Evolutionary conservation across 257 asterid genomes (phyloP).

Genomic region (Pogostemon cablin): DNA sequence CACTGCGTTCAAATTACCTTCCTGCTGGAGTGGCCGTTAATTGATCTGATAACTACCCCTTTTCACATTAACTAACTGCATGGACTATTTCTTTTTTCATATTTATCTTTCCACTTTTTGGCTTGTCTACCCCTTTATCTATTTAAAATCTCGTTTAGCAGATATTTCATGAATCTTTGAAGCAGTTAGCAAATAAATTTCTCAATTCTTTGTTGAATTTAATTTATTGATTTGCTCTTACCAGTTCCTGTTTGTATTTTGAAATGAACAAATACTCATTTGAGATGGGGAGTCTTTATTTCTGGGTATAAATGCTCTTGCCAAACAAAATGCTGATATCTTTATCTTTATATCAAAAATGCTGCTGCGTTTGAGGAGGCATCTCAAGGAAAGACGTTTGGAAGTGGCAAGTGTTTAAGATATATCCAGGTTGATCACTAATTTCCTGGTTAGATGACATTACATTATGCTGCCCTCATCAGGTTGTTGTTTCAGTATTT

Average conservation of each 20-base stretch:
- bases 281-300: constrained; percentile 13
- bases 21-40: too few species aligned
- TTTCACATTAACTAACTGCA: too few species aligned
- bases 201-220: constrained; percentile 1
- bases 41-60: too few species aligned
- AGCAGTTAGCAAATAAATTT: too few species aligned
- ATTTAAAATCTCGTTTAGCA: too few species aligned
- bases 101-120: too few species aligned
- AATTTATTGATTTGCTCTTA: constrained; percentile 9
- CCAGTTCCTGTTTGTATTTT: not conserved
- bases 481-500: constrained; percentile 7
- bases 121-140: too few species aligned
- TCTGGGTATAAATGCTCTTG: not conserved
- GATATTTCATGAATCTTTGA: too few species aligned
- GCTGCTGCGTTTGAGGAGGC: constrained; percentile 73
- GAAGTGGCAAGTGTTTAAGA: constrained; percentile 56
- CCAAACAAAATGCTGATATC: too few species aligned
- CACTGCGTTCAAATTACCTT: too few species aligned
- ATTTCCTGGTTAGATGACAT: constrained; percentile 19
- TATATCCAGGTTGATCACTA: not conserved
- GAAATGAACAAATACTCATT: not conserved
- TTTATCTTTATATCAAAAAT: constrained; percentile 45
- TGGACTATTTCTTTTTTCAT: too few species aligned
- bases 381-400: constrained; percentile 56
- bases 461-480: constrained; percentile 10